phyloP scores from a whole-genome alignment of 108 stramenopile species.

The Pseudonitzschia multiseries region DNA sequence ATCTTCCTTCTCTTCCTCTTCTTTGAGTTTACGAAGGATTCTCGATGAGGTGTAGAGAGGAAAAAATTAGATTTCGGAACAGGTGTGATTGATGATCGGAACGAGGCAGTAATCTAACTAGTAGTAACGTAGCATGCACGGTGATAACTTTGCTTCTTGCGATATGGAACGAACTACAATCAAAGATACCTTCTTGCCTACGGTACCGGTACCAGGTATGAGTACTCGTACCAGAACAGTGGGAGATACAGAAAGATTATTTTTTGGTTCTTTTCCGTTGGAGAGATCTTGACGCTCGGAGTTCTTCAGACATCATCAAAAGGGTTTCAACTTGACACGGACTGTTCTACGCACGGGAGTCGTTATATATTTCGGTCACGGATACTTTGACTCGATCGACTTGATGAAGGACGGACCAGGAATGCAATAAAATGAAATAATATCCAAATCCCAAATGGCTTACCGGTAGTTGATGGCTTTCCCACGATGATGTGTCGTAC shows the following conservation, averaged over 20 bases:
- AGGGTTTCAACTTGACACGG: background rate
- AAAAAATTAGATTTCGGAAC: background rate
- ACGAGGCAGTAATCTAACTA: too few species aligned
- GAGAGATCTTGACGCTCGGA: background rate
- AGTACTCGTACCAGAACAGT: background rate
- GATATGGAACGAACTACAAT: too few species aligned
- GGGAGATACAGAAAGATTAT: too few species aligned
- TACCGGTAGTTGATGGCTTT: background rate
- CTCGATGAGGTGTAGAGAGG: background rate
- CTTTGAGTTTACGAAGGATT: background rate
- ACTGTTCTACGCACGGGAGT: background rate
- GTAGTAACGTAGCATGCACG: too few species aligned
- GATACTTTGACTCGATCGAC: background rate
- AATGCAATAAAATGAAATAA: background rate
- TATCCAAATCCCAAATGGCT: too few species aligned
- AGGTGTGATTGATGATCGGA: background rate
- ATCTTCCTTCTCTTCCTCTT: background rate
- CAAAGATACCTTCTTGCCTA: too few species aligned
- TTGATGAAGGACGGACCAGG: background rate
- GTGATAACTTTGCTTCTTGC: too few species aligned
- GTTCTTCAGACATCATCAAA: background rate
- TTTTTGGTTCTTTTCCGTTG: background rate
- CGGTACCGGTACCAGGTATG: too few species aligned
- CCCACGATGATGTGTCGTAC: constrained; percentile 1
- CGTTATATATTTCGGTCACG: background rate